phyloP scores from a whole-genome alignment of 495 filamentous ascomycete genomes.

The Echria macrotheca region DNA sequence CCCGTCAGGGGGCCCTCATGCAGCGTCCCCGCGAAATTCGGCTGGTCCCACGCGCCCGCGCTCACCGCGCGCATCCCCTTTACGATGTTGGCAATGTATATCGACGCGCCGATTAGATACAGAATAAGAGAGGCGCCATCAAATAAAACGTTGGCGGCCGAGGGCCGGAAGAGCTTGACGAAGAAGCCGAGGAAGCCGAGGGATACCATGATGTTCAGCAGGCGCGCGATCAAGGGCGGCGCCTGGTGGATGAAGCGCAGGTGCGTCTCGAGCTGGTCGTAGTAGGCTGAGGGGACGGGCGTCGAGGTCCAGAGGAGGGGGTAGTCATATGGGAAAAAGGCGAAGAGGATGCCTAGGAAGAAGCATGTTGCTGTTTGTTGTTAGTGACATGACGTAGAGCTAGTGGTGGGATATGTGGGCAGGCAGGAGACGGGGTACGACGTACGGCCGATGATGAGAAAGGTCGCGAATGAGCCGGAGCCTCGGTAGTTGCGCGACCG shows the following conservation, averaged over 20 bases:
- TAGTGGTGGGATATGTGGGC: no score
- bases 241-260: constrained; percentile 79
- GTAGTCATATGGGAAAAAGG: constrained; percentile 95
- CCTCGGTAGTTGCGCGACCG: constrained; percentile 45
- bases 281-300: constrained; percentile 58
- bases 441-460: constrained; percentile 91
- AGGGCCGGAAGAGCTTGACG: constrained; percentile 85
- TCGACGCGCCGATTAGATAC: constrained; percentile 84
- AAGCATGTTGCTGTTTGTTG: constrained; percentile 80
- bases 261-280: constrained; percentile 77
- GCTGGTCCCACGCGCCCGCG: constrained; percentile 48
- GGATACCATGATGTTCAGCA: constrained; percentile 87
- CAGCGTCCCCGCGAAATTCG: constrained; percentile 40
- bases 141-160: constrained; percentile 91
- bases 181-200: constrained; percentile 87
- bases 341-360: constrained; percentile 98
- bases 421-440: constrained; percentile 20
- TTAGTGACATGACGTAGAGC: no score
- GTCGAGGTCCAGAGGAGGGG: constrained; percentile 84
- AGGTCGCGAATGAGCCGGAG: constrained; percentile 72
- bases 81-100: constrained; percentile 92
- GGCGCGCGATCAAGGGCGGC: constrained; percentile 83
- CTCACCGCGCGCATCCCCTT: constrained; percentile 81
- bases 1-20: constrained; percentile 36
- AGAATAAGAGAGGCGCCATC: constrained; percentile 87